Evolutionary conservation across 1,139 yeast genomes (phyloP).

Genomic region (Geotrichum macrosporum): DNA sequence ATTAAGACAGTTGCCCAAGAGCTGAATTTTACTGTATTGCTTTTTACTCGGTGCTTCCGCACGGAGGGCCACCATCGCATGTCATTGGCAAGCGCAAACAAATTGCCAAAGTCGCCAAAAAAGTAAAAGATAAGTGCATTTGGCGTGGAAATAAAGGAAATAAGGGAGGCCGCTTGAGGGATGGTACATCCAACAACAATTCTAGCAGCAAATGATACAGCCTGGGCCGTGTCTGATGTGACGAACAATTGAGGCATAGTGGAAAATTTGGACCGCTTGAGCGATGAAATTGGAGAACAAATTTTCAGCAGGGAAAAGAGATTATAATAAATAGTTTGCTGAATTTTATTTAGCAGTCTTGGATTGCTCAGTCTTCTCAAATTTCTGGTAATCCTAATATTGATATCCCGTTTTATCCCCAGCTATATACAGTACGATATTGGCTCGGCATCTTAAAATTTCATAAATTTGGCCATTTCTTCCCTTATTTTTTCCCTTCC

Average conservation of each 20-base stretch:
- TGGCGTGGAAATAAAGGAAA: conserved; percentile 4
- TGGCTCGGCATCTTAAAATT: no score
- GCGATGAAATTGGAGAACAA: no score
- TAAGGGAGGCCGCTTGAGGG: neutral
- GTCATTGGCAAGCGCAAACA: conserved; percentile 2
- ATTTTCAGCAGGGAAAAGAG: neutral
- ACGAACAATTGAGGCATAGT: no score
- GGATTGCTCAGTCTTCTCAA: no score
- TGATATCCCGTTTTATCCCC: no score
- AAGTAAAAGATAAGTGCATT: conserved; percentile 4
- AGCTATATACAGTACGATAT: no score
- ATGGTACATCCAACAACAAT: neutral
- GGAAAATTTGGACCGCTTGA: no score
- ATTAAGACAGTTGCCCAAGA: neutral
- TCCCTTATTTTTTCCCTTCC: neutral
- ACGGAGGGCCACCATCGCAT: conserved; percentile 7
- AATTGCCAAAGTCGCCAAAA: conserved; percentile 6
- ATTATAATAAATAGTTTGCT: neutral
- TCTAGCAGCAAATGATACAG: conserved; percentile 7
- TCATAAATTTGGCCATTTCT: no score
- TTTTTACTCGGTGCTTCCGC: neutral
- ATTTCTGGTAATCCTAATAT: no score
- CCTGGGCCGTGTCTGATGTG: conserved; percentile 1
- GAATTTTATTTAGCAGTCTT: no score
- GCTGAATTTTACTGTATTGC: neutral